phyloP scores from a whole-genome alignment of 2,329 filamentous ascomycete genomes.

The Aureobasidium uvarum region DNA sequence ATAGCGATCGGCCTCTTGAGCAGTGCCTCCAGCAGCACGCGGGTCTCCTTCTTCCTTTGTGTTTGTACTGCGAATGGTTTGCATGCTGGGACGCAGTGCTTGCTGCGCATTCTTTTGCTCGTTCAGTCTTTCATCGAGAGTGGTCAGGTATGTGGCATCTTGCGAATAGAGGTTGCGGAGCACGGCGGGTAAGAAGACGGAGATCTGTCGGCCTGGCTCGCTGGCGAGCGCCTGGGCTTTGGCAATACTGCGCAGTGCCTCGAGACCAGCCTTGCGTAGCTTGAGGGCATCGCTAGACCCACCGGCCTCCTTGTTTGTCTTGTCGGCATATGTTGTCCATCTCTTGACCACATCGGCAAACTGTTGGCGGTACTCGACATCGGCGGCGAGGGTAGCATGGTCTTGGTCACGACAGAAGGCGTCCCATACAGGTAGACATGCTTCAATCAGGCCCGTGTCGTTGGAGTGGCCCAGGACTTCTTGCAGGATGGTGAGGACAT shows the following conservation, averaged over 20 bases:
- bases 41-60: slow-evolving; percentile 62
- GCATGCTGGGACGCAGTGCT: slow-evolving; percentile 64
- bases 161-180: slow-evolving; percentile 82
- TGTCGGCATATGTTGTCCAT: slow-evolving; percentile 78
- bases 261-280: slow-evolving; percentile 52
- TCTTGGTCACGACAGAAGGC: slow-evolving; percentile 89
- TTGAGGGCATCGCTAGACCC: slow-evolving; percentile 71
- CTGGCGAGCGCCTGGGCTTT: slow-evolving; percentile 75
- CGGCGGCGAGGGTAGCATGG: slow-evolving; percentile 76
- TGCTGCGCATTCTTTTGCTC: slow-evolving; percentile 57
- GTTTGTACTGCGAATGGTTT: slow-evolving; percentile 71
- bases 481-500: slow-evolving; percentile 79
- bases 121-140: slow-evolving; percentile 54
- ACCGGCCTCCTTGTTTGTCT: slow-evolving; percentile 45
- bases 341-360: slow-evolving; percentile 78
- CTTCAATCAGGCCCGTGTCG: slow-evolving; percentile 90
- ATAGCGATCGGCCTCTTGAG: slow-evolving; percentile 81
- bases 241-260: slow-evolving; percentile 75
- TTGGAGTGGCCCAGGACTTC: slow-evolving; percentile 73
- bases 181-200: slow-evolving; percentile 77
- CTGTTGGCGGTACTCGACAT: slow-evolving; percentile 76
- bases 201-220: slow-evolving; percentile 71
- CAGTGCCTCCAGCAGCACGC: slow-evolving; percentile 71
- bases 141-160: slow-evolving; percentile 65
- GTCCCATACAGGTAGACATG: slow-evolving; percentile 80